Percentiles rank a stretch among this genome's conserved stretches.
Conservation (phyloP, 768 basidiomycete genomes). For the Termitomyces sp. region DNA sequence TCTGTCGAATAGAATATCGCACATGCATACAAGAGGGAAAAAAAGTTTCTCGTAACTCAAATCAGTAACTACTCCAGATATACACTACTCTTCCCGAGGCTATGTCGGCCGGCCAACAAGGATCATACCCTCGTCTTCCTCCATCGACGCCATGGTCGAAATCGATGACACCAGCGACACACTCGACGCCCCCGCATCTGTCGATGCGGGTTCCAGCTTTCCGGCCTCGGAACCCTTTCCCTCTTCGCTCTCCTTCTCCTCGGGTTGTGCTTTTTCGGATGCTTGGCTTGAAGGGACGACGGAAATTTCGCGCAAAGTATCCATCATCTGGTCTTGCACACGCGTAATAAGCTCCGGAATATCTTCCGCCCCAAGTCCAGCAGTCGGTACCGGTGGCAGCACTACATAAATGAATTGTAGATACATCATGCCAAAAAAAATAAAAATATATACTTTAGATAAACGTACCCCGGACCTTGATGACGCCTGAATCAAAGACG, state of each 20-base stretch:
- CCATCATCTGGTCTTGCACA: slow-evolving; percentile 78
- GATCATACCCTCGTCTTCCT: slow-evolving; percentile 83
- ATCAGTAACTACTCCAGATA: not conserved
- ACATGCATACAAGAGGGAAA: slow-evolving; percentile 4
- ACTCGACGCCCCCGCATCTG: not conserved
- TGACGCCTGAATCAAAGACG: slow-evolving; percentile 66
- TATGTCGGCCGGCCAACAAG: slow-evolving; percentile 58
- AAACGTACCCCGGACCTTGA: slow-evolving; percentile 75
- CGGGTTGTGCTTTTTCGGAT: not conserved
- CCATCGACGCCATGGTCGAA: slow-evolving; percentile 38
- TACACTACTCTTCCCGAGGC: not conserved
- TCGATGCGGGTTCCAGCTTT: not conserved
- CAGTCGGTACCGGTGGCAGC: slow-evolving; percentile 82
- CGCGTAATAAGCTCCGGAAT: slow-evolving; percentile 59
- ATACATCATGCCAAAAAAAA: not conserved
- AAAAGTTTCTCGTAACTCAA: not conserved
- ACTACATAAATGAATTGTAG: slow-evolving; percentile 41
- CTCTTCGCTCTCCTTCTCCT: not conserved
- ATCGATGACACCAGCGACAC: slow-evolving; percentile 7
- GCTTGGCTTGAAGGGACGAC: slow-evolving; percentile 27
- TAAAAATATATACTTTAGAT: not conserved
- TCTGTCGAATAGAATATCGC: slow-evolving; percentile 10
- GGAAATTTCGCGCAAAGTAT: slow-evolving; percentile 74
- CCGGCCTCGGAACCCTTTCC: slow-evolving; percentile 1
- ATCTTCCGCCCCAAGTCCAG: slow-evolving; percentile 65